Evolutionary conservation across 306 rosid species (phyloP).

Genomic region (Quercus aquifolioides): DNA sequence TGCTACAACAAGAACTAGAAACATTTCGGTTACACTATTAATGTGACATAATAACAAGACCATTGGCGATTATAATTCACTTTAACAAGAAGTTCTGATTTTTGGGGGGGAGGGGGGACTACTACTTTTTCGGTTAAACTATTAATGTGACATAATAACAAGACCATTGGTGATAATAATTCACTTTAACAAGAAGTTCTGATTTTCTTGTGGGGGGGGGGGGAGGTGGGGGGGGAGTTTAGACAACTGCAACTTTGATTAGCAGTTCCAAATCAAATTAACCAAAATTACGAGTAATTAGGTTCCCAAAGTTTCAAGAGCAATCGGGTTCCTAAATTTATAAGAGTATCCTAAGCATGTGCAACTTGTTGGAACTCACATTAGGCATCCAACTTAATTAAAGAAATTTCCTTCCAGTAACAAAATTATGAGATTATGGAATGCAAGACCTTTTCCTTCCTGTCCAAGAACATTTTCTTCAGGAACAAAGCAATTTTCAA

Average conservation of each 20-base stretch:
- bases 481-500: conserved; percentile 96
- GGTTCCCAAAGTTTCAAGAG: neutral
- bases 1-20: neutral
- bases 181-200: neutral
- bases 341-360: neutral
- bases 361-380: neutral
- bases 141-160: neutral
- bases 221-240: too few relatives aligned
- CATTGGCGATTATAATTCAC: neutral
- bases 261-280: neutral
- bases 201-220: neutral
- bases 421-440: conserved; percentile 8
- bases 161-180: neutral
- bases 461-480: conserved; percentile 89
- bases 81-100: neutral
- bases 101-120: too few relatives aligned
- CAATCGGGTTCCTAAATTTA: neutral
- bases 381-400: neutral
- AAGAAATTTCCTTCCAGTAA: conserved; percentile 10
- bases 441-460: conserved; percentile 83
- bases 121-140: neutral
- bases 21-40: neutral
- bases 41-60: neutral
- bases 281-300: neutral
- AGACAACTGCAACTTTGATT: neutral